Evolutionary conservation across 2,329 filamentous ascomycete species (phyloP).

Genomic region (Cadophora gregata): DNA sequence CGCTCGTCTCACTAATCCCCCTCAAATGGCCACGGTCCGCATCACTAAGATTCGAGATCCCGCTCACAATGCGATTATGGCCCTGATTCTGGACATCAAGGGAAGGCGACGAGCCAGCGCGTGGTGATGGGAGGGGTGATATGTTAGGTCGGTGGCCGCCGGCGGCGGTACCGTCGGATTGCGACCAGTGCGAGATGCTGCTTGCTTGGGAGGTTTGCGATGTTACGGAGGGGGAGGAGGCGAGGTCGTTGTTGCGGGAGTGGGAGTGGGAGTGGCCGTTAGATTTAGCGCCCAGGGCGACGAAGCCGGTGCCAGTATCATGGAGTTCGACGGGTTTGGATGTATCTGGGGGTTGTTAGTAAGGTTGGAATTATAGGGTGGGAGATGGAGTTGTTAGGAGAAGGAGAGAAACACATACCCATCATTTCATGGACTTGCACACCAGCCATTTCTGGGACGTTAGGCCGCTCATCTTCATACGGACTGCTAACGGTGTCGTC

Average conservation of each 20-base stretch:
- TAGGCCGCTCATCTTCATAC: constrained; percentile 33
- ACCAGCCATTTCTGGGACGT: constrained; percentile 39
- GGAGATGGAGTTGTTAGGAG: neutral
- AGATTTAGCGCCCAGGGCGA: constrained; percentile 26
- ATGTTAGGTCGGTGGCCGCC: constrained; percentile 18
- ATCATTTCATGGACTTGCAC: constrained; percentile 43
- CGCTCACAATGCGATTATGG: constrained; percentile 22
- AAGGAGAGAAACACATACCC: neutral
- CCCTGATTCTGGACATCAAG: neutral
- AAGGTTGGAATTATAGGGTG: neutral
- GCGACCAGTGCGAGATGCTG: constrained; percentile 25
- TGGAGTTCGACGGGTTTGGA: constrained; percentile 37
- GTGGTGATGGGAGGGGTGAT: constrained; percentile 23
- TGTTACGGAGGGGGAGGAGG: constrained; percentile 24
- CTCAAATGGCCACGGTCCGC: constrained; percentile 36
- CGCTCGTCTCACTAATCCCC: constrained; percentile 38
- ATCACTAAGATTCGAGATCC: constrained; percentile 32
- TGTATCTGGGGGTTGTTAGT: constrained; percentile 32
- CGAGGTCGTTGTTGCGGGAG: neutral
- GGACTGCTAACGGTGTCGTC: constrained; percentile 36
- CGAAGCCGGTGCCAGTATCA: constrained; percentile 31
- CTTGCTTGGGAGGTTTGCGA: constrained; percentile 33
- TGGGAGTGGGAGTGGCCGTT: constrained; percentile 21
- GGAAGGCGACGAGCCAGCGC: constrained; percentile 32
- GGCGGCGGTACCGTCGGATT: constrained; percentile 16